Evolutionary conservation across 2,329 filamentous ascomycete genomes (phyloP).

Genomic region (Claviceps citrina): DNA sequence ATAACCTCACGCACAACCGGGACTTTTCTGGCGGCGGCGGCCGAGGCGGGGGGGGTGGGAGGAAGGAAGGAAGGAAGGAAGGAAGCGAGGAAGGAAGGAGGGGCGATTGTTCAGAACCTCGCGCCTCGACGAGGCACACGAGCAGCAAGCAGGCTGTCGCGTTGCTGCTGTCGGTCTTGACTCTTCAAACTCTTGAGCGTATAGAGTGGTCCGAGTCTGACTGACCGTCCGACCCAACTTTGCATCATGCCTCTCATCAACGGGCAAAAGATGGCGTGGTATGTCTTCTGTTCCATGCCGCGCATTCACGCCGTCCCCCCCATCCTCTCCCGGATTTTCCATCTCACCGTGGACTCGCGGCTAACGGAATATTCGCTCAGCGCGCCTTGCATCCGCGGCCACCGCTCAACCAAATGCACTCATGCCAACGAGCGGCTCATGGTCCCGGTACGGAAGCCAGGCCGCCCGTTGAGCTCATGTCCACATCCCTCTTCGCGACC

Average conservation of each 20-base stretch:
- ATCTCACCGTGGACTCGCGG: background rate
- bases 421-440: conserved; percentile 53
- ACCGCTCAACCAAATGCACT: conserved; percentile 60
- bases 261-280: conserved; percentile 62
- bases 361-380: conserved; percentile 22
- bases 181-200: background rate
- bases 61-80: too few relatives aligned
- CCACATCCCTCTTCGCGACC: conserved; percentile 46
- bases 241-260: conserved; percentile 50
- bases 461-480: conserved; percentile 53
- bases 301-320: too few relatives aligned
- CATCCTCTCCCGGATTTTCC: background rate
- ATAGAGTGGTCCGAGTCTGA: background rate
- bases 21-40: too few relatives aligned
- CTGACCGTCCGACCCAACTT: background rate
- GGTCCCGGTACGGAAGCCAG: conserved; percentile 56
- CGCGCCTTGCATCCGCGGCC: conserved; percentile 60
- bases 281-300: conserved; percentile 19
- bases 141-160: background rate
- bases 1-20: too few relatives aligned
- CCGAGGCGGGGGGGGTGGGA: too few relatives aligned
- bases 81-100: too few relatives aligned
- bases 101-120: too few relatives aligned
- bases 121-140: background rate
- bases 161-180: background rate